phyloP scores from a whole-genome alignment of 2,329 filamentous ascomycete species.

The Calonectria hongkongensis region DNA sequence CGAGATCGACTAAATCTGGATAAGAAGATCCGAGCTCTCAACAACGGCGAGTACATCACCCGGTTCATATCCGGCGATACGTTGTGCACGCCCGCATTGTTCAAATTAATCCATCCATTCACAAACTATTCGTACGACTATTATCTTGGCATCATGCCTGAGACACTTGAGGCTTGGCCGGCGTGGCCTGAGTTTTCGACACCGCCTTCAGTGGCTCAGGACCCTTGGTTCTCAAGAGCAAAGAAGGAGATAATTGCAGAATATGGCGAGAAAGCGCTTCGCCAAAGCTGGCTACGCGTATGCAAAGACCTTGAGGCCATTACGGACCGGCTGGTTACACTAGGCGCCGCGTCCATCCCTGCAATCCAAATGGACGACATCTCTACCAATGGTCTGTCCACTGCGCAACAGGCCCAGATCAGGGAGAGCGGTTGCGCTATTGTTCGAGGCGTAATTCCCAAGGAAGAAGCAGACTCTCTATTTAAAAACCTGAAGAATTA shows the following conservation, averaged over 20 bases:
- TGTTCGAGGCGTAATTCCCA: constrained; percentile 47
- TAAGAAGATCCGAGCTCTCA: not conserved
- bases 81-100: not conserved
- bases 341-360: constrained; percentile 59
- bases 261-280: constrained; percentile 60
- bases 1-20: not conserved
- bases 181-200: constrained; percentile 49
- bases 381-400: constrained; percentile 43
- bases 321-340: constrained; percentile 59
- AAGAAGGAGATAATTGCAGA: constrained; percentile 60
- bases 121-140: not conserved
- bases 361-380: constrained; percentile 55
- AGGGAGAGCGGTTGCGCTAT: constrained; percentile 53
- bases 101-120: not conserved
- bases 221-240: constrained; percentile 36
- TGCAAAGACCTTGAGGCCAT: constrained; percentile 60
- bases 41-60: not conserved
- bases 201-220: constrained; percentile 31
- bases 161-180: constrained; percentile 43
- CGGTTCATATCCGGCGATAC: not conserved
- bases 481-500: constrained; percentile 59
- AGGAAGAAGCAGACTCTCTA: constrained; percentile 47
- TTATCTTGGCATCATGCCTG: not conserved
- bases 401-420: constrained; percentile 50
- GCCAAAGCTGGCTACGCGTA: constrained; percentile 61